Conservation (phyloP, 768 basidiomycete species). For the Clavulina sp. region DNA sequence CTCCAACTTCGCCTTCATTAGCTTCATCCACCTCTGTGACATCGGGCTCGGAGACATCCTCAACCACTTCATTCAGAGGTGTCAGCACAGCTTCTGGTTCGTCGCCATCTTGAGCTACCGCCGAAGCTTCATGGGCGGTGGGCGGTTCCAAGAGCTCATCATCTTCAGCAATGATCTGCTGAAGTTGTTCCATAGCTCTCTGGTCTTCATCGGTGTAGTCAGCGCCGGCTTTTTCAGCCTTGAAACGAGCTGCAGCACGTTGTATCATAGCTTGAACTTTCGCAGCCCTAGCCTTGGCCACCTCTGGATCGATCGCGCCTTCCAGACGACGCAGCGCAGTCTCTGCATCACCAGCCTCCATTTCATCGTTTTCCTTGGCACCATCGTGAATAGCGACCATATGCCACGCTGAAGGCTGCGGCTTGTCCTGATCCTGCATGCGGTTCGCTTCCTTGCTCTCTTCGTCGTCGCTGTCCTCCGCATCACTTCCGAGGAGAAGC, state of each 20-base stretch:
- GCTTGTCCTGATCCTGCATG: slow-evolving; percentile 18
- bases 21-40: too few species aligned
- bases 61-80: background rate
- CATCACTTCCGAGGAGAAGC: too few species aligned
- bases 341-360: slow-evolving; percentile 51
- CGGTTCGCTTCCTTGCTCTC: background rate
- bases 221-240: background rate
- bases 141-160: background rate
- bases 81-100: background rate
- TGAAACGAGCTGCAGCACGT: slow-evolving; percentile 32
- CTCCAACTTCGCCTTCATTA: too few species aligned
- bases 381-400: slow-evolving; percentile 54
- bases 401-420: slow-evolving; percentile 40
- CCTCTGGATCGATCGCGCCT: slow-evolving; percentile 63
- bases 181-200: background rate
- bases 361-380: too few species aligned
- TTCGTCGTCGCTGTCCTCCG: background rate
- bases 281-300: slow-evolving; percentile 47
- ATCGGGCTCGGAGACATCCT: background rate
- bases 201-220: slow-evolving; percentile 9
- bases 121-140: background rate
- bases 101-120: background rate
- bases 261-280: slow-evolving; percentile 76
- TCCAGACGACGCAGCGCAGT: slow-evolving; percentile 66
- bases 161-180: background rate